Evolutionary conservation across 2,329 filamentous ascomycete species (phyloP), one percentile per base, ranked within the genome.

Genomic region (Cadophora sp.): DNA sequence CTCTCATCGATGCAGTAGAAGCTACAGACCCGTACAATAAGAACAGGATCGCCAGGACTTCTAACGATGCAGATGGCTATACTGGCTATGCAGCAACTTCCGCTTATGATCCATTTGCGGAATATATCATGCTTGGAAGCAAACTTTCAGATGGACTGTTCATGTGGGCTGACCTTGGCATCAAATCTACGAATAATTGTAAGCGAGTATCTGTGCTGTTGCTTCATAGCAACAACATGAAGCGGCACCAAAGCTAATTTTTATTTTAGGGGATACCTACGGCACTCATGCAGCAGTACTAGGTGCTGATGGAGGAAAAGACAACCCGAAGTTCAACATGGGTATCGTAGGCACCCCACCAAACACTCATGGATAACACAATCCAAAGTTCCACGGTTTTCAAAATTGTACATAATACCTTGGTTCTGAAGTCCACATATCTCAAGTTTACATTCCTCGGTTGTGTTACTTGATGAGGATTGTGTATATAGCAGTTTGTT

Each of bases 51-150:
- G 65, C 73, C 1, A 66, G 84, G 22, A 88, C 83, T 5, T 77
- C 75, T 55, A 88, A 88, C 73, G 78, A 78, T 9, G 78, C 83
- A 0, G 86, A 89, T 73, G 68, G 69, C 11, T 82, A 85, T 58
- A 76, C 81, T 71, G 81, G 83, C 68, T 67, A 69, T n/a, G 53
- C 68, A 31, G 83, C 83, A n/a, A 68, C 51, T 6, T 81, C 82
- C 51, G 81, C 79, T 7, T 80, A 81, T 64, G 84, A 86, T 73
- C 86, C 86, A 0, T 81, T 87, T 72, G 77, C 88, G 68, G 82
- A 90, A 74, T 89, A 89, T 72, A 83, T 86, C 19, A 80, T 85
- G 31, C 82, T 91, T 14, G 87, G 88, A 6, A 82, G 87, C 53
- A 77, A 79, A 22, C 74, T 87, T 7, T 75, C 78, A 1, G 84